A percentile compares a stretch with the other conserved stretches of the same genome.
These are phyloP conservation scores for Massarina eburnea DNA, from an alignment of 2,329 filamentous ascomycete genomes.

Conservation along the genomic window DNA sequence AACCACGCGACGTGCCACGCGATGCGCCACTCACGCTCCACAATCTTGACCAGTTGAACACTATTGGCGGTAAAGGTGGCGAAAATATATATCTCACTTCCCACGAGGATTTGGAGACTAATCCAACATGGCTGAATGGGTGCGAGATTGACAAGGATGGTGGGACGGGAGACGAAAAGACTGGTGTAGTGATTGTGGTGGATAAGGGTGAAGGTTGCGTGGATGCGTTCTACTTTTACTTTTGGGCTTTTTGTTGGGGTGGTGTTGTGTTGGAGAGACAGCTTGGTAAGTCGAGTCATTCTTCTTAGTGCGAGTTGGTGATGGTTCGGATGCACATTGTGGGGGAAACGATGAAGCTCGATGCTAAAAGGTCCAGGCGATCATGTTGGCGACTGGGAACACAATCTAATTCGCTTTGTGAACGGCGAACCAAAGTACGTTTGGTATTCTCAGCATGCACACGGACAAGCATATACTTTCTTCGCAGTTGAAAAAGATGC, in stretches of 20 bases:
- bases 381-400: conserved; percentile 66
- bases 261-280: conserved; percentile 49
- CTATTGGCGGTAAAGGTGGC: conserved; percentile 15
- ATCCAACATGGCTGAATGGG: conserved; percentile 49
- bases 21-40: conserved; percentile 35
- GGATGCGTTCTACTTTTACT: conserved; percentile 64
- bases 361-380: conserved; percentile 34
- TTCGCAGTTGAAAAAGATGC: conserved; percentile 53
- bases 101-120: conserved; percentile 34
- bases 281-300: conserved; percentile 20
- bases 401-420: conserved; percentile 65
- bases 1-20: neutral
- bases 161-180: conserved; percentile 48
- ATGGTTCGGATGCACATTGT: too few species aligned
- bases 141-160: conserved; percentile 52
- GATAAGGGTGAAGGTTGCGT: conserved; percentile 54
- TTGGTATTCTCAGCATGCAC: conserved; percentile 63
- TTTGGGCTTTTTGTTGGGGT: conserved; percentile 58
- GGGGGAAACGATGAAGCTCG: too few species aligned
- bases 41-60: conserved; percentile 44
- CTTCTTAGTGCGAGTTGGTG: neutral
- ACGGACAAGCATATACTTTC: conserved; percentile 63
- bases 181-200: conserved; percentile 56
- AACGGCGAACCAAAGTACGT: conserved; percentile 56
- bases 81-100: conserved; percentile 44